phyloP scores from a whole-genome alignment of 306 rosid genomes.

The Elaeagnus macrophylla region DNA sequence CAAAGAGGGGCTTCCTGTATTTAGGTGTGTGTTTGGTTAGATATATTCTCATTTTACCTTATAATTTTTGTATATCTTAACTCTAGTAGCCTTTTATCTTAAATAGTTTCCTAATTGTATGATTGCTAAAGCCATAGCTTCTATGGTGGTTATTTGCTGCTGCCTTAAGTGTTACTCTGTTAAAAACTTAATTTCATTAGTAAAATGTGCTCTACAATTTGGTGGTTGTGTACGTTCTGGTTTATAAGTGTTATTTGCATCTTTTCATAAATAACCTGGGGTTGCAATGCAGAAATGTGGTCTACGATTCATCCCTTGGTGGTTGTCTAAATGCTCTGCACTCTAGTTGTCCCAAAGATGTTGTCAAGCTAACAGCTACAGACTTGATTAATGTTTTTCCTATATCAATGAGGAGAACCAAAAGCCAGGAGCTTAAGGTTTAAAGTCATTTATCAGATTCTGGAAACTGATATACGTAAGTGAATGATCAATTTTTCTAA shows the following conservation, averaged over 20 bases:
- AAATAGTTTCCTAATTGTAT: no score
- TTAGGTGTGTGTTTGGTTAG: constrained; percentile 47
- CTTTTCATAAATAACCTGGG: constrained; percentile 19
- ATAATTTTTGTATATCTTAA: not conserved
- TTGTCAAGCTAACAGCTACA: constrained; percentile 72
- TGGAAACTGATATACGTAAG: constrained; percentile 15
- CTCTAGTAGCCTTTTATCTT: no score
- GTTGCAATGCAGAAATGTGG: constrained; percentile 46
- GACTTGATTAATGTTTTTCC: constrained; percentile 54
- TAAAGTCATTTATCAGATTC: constrained; percentile 16
- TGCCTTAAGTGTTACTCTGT: no score
- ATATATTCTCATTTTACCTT: not conserved
- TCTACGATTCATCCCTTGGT: constrained; percentile 73
- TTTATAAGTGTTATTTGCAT: not conserved
- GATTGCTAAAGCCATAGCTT: no score
- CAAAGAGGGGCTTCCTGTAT: constrained; percentile 78
- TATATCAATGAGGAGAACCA: constrained; percentile 55
- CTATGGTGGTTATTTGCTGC: no score
- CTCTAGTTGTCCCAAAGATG: constrained; percentile 57
- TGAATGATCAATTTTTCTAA: constrained; percentile 21
- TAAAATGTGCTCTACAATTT: no score
- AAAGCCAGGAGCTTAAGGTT: constrained; percentile 93
- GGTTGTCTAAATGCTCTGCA: constrained; percentile 65
- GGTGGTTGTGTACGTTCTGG: no score
- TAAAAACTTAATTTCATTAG: no score